These are phyloP conservation scores for Pleurostoma richardsiae DNA, from an alignment of 2,329 filamentous ascomycete species.

Conservation along the genomic window DNA sequence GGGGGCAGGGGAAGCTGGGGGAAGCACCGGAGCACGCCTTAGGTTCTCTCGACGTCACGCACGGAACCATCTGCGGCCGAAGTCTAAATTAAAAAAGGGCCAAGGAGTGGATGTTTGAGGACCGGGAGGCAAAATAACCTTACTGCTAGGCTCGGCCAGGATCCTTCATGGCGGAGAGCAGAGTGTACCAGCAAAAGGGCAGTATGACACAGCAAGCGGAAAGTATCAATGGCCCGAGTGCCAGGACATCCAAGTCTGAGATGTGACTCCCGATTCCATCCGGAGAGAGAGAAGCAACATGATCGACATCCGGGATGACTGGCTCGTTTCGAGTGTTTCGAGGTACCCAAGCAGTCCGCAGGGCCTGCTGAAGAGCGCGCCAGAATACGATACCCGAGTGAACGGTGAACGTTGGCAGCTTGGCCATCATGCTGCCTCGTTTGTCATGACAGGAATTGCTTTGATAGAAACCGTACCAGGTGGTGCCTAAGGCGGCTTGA, in stretches of 20 bases:
- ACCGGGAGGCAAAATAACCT: conserved; percentile 7
- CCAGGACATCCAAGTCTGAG: neutral
- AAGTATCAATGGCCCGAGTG: neutral
- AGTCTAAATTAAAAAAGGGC: conserved; percentile 4
- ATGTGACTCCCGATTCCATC: neutral
- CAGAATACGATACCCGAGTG: too few species aligned
- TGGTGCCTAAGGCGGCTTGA: too few species aligned
- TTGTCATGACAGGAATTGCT: neutral
- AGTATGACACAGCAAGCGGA: neutral
- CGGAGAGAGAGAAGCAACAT: neutral
- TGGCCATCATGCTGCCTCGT: neutral
- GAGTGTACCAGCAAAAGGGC: neutral
- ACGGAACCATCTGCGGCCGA: conserved; percentile 18
- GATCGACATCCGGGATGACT: conserved; percentile 1
- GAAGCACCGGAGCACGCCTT: too few species aligned
- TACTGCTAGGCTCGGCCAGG: conserved; percentile 1
- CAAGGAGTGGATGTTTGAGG: neutral
- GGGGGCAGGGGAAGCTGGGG: neutral
- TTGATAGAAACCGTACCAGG: too few species aligned
- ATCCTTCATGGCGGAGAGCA: conserved; percentile 1
- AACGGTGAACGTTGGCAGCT: too few species aligned
- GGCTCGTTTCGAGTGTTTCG: neutral
- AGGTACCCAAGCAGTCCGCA: neutral
- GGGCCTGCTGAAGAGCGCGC: neutral
- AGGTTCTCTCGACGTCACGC: conserved; percentile 12